Percentiles rank a stretch among this genome's conserved stretches.
Evolutionary conservation across 2,329 filamentous ascomycete species (phyloP).

Genomic region (Xylaria sp.): DNA sequence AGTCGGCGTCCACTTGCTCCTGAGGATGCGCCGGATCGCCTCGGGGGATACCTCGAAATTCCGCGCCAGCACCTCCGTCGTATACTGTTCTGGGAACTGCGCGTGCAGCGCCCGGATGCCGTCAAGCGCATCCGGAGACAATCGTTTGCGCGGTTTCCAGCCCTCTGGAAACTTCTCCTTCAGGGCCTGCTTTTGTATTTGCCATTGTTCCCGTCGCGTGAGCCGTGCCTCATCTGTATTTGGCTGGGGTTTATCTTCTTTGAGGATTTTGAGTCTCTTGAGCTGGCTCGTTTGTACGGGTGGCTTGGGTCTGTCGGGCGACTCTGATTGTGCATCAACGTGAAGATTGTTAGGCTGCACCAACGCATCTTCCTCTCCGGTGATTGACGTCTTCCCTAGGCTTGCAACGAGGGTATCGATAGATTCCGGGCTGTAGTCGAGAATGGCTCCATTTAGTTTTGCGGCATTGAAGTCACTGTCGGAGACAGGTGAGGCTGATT

Average conservation of each 20-base stretch:
- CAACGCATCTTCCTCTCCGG: neutral
- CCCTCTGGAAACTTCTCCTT: constrained; percentile 79
- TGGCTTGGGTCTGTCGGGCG: constrained; percentile 6
- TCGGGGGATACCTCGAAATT: constrained; percentile 89
- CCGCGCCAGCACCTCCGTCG: constrained; percentile 72
- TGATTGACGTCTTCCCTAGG: neutral
- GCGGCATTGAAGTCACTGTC: constrained; percentile 29
- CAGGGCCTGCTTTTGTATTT: constrained; percentile 74
- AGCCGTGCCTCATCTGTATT: constrained; percentile 21
- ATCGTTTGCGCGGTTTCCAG: constrained; percentile 82
- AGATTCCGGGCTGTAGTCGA: constrained; percentile 44
- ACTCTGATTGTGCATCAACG: neutral
- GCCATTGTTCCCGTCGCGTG: constrained; percentile 64
- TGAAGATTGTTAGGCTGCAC: neutral
- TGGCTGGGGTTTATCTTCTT: constrained; percentile 19
- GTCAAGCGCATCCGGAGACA: constrained; percentile 91
- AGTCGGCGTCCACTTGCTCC: constrained; percentile 73
- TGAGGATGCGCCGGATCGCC: constrained; percentile 84
- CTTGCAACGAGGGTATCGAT: constrained; percentile 37
- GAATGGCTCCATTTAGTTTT: constrained; percentile 36
- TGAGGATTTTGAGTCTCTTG: constrained; percentile 37
- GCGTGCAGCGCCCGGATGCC: constrained; percentile 84
- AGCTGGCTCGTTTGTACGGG: constrained; percentile 27
- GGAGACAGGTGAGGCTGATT: constrained; percentile 26
- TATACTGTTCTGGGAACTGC: constrained; percentile 78